These are phyloP conservation scores for Mycena maculata DNA, from an alignment of 768 basidiomycete species.

Conservation along the genomic window DNA sequence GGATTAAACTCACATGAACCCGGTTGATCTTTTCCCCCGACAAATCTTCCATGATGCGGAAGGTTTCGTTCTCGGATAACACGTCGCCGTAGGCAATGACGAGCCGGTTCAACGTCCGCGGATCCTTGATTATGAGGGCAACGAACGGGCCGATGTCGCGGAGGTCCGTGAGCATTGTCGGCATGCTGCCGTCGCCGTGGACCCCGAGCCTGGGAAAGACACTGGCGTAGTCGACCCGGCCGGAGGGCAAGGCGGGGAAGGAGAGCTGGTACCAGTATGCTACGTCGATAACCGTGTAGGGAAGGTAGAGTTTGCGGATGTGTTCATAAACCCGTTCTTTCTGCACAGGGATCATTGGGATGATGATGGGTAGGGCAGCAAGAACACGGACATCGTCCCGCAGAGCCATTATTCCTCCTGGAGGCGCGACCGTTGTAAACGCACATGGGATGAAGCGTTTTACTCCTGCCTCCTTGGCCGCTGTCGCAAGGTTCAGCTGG, in stretches of 20 bases:
- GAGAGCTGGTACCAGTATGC: constrained; percentile 46
- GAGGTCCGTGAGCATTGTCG: constrained; percentile 37
- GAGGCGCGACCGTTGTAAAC: constrained; percentile 21
- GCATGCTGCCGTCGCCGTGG: constrained; percentile 35
- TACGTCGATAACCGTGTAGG: constrained; percentile 47
- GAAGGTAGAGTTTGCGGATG: constrained; percentile 37
- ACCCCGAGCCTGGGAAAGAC: constrained; percentile 23
- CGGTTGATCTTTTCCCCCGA: constrained; percentile 38
- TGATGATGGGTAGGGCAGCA: neutral
- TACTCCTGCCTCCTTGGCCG: constrained; percentile 29
- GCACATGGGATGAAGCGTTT: constrained; percentile 30
- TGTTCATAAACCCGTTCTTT: constrained; percentile 43
- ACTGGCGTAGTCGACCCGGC: constrained; percentile 25
- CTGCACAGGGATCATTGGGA: constrained; percentile 20
- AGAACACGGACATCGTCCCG: constrained; percentile 8
- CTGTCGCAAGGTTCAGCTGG: constrained; percentile 22
- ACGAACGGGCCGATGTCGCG: constrained; percentile 44
- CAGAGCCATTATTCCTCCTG: constrained; percentile 12
- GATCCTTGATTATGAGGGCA: constrained; percentile 45
- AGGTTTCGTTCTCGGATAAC: constrained; percentile 37
- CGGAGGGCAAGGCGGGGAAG: constrained; percentile 25
- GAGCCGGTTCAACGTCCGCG: constrained; percentile 44
- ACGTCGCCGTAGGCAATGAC: constrained; percentile 44
- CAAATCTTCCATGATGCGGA: constrained; percentile 35
- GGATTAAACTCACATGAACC: constrained; percentile 18